A percentile compares a stretch with the other conserved stretches of the same genome.
Conservation (phyloP, 208 protist species). For the Angomonas ambiguus region DNA sequence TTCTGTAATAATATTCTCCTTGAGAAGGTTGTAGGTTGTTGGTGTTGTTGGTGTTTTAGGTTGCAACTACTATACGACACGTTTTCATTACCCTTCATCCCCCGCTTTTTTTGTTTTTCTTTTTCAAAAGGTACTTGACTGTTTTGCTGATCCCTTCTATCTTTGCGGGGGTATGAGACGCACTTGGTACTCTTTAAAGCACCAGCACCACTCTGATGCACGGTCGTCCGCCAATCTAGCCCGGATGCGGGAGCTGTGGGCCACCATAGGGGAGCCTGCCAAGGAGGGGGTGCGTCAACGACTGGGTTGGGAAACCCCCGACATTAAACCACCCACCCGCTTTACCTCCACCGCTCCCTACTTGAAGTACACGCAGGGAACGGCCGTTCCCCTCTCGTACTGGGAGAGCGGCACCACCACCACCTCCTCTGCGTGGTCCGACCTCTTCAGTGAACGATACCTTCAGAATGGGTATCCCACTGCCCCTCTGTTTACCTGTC, state of each 20-base stretch:
- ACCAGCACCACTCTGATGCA: too few species aligned
- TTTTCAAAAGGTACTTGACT: too few species aligned
- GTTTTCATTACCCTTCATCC: too few species aligned
- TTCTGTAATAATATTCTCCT: too few species aligned
- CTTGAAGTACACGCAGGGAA: neutral
- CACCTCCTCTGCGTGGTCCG: constrained; percentile 14
- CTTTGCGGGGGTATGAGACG: too few species aligned
- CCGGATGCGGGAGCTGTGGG: neutral
- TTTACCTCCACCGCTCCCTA: neutral
- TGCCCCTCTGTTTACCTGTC: constrained; percentile 32
- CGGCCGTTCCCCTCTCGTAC: neutral
- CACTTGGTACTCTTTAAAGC: too few species aligned
- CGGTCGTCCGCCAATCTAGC: neutral
- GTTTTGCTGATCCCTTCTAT: too few species aligned
- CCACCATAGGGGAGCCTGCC: too few species aligned
- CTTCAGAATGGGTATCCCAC: constrained; percentile 15
- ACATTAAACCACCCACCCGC: neutral
- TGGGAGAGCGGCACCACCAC: constrained; percentile 5
- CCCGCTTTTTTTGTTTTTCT: too few species aligned
- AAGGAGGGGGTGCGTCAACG: neutral
- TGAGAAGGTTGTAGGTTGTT: too few species aligned
- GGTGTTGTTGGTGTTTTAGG: too few species aligned
- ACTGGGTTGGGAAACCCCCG: neutral
- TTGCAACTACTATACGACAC: too few species aligned
- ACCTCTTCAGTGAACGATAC: constrained; percentile 24